phyloP scores from a whole-genome alignment of 2,329 filamentous ascomycete genomes.

The Trichoderma hamatum region DNA sequence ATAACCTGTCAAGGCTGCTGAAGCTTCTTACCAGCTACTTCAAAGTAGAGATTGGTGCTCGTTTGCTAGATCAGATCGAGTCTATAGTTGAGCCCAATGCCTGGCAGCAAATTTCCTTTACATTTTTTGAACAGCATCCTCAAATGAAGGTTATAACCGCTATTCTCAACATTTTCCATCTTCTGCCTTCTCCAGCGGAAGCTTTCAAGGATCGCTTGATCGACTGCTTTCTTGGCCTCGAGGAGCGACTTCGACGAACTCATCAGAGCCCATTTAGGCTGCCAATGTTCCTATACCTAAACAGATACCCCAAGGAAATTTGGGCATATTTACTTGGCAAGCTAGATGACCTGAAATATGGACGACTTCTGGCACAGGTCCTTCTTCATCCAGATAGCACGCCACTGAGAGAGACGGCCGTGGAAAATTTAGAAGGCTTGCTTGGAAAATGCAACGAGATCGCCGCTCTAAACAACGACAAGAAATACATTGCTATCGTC shows the following conservation, averaged over 20 bases:
- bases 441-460: slow-evolving; percentile 68
- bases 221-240: slow-evolving; percentile 85
- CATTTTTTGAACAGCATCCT: slow-evolving; percentile 86
- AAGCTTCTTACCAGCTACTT: slow-evolving; percentile 97
- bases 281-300: slow-evolving; percentile 90
- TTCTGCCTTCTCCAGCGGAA: slow-evolving; percentile 88
- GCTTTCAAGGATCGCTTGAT: slow-evolving; percentile 90
- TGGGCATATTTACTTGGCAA: slow-evolving; percentile 79
- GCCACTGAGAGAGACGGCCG: slow-evolving; percentile 73
- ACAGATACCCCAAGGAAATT: slow-evolving; percentile 86
- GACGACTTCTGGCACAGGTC: slow-evolving; percentile 87
- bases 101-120: slow-evolving; percentile 91
- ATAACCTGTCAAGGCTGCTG: slow-evolving; percentile 85
- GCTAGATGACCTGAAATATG: slow-evolving; percentile 83
- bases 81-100: slow-evolving; percentile 79
- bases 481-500: slow-evolving; percentile 69
- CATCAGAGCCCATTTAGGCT: slow-evolving; percentile 89
- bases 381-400: slow-evolving; percentile 75
- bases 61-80: slow-evolving; percentile 92
- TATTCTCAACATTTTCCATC: slow-evolving; percentile 94
- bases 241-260: slow-evolving; percentile 81
- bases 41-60: slow-evolving; percentile 94
- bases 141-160: slow-evolving; percentile 94
- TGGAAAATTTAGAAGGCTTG: slow-evolving; percentile 72
- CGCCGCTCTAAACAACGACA: slow-evolving; percentile 68